Conservation (phyloP, 805 yeast genomes). For the Candida tibetensis region DNA sequence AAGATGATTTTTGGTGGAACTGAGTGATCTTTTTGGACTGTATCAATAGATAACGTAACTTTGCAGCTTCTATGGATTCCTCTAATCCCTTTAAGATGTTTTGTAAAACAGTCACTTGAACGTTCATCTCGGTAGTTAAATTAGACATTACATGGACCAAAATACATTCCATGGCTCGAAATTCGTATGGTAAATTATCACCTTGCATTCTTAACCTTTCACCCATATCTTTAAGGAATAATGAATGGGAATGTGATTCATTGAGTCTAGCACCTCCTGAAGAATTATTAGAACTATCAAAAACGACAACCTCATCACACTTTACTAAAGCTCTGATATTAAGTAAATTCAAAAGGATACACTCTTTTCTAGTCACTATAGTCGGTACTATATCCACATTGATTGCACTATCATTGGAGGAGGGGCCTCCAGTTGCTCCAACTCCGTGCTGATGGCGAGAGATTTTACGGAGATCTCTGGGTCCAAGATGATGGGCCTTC, state of each 20-base stretch:
- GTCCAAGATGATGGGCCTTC: conserved; percentile 43
- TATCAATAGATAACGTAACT: conserved; percentile 71
- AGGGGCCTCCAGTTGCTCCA: neutral
- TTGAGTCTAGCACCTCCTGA: conserved; percentile 34
- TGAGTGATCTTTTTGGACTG: conserved; percentile 83
- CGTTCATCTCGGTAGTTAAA: conserved; percentile 81
- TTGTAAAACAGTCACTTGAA: conserved; percentile 71
- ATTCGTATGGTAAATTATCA: conserved; percentile 71
- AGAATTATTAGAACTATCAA: conserved; percentile 24
- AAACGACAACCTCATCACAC: conserved; percentile 50
- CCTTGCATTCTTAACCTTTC: conserved; percentile 34
- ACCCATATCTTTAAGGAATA: conserved; percentile 43
- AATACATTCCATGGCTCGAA: conserved; percentile 85
- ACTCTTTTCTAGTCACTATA: conserved; percentile 44
- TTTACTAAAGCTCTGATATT: conserved; percentile 53
- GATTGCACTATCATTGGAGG: conserved; percentile 11
- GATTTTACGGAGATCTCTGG: conserved; percentile 59
- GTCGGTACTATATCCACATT: conserved; percentile 56
- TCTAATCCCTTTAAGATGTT: conserved; percentile 78
- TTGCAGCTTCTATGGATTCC: conserved; percentile 73
- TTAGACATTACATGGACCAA: conserved; percentile 76
- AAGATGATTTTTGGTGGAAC: conserved; percentile 77
- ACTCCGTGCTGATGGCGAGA: conserved; percentile 27
- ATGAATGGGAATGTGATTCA: conserved; percentile 42
- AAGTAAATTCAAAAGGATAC: conserved; percentile 47